phyloP scores from a whole-genome alignment of 2,329 filamentous ascomycete species.

The Paracoccidioides brasiliensis region DNA sequence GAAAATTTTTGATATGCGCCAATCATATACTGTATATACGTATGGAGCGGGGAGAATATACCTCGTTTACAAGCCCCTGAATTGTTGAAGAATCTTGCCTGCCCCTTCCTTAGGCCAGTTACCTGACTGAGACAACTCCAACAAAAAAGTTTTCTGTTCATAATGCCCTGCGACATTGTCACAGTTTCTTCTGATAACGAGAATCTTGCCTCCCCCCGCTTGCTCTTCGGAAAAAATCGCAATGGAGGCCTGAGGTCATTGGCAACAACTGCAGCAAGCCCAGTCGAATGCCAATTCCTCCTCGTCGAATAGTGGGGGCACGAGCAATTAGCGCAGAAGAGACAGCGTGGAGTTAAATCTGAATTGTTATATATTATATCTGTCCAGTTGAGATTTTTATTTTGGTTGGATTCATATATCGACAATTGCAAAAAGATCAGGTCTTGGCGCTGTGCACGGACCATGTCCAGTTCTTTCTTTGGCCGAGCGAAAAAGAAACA shows the following conservation, averaged over 20 bases:
- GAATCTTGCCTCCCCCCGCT: background rate
- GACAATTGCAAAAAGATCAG: background rate
- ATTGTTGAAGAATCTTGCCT: constrained; percentile 18
- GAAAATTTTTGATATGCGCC: background rate
- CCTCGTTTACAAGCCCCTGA: constrained; percentile 21
- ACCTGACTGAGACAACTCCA: constrained; percentile 23
- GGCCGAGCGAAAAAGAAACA: background rate
- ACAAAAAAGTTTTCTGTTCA: constrained; percentile 27
- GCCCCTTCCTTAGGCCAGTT: constrained; percentile 9
- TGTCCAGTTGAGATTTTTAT: background rate
- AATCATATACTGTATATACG: too few relatives aligned
- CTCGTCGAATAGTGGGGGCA: background rate
- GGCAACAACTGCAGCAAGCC: background rate
- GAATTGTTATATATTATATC: background rate
- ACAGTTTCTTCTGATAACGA: background rate
- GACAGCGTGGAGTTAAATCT: background rate
- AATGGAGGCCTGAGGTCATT: background rate
- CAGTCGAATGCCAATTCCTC: background rate
- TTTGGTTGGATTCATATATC: too few relatives aligned
- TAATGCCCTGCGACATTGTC: constrained; percentile 28
- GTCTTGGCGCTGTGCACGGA: constrained; percentile 9
- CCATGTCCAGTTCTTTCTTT: constrained; percentile 5
- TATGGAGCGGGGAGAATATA: constrained; percentile 13
- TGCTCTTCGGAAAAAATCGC: background rate
- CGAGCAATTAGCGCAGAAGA: background rate